A percentile compares a stretch with the other conserved stretches of the same genome.
Conservation (phyloP, 139 green algal genomes). For the Nannochloris sp. region DNA sequence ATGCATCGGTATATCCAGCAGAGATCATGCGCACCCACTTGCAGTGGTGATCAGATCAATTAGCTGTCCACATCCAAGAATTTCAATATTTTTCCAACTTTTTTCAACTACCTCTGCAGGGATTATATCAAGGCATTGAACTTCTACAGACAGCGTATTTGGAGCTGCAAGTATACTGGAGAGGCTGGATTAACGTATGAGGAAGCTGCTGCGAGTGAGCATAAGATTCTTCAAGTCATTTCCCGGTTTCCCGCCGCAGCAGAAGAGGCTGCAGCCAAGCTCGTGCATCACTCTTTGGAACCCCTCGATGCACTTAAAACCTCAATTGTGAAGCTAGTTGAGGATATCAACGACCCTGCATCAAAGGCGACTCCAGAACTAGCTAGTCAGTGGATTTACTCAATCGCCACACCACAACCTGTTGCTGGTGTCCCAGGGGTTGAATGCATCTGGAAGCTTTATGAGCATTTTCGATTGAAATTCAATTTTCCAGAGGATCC, state of each 20-base stretch:
- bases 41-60: too few relatives aligned
- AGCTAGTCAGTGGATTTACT: conserved; percentile 23
- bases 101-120: conserved; percentile 9
- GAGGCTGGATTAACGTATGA: conserved; percentile 58
- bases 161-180: conserved; percentile 50
- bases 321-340: conserved; percentile 21
- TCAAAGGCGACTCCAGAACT: not conserved
- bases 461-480: conserved; percentile 1
- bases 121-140: conserved; percentile 32
- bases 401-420: conserved; percentile 16
- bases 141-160: conserved; percentile 46
- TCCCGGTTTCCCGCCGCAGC: conserved; percentile 24
- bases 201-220: conserved; percentile 47
- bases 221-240: not conserved
- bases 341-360: not conserved
- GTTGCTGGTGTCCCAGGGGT: conserved; percentile 27
- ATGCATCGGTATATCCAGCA: too few relatives aligned
- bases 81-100: not conserved
- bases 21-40: too few relatives aligned
- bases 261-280: conserved; percentile 20
- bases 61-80: not conserved
- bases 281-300: conserved; percentile 45
- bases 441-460: conserved; percentile 25
- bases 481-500: conserved; percentile 18
- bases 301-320: conserved; percentile 31